Evolutionary conservation across 2,329 filamentous ascomycete genomes (phyloP).

Genomic region (Diaporthe citriasiana): DNA sequence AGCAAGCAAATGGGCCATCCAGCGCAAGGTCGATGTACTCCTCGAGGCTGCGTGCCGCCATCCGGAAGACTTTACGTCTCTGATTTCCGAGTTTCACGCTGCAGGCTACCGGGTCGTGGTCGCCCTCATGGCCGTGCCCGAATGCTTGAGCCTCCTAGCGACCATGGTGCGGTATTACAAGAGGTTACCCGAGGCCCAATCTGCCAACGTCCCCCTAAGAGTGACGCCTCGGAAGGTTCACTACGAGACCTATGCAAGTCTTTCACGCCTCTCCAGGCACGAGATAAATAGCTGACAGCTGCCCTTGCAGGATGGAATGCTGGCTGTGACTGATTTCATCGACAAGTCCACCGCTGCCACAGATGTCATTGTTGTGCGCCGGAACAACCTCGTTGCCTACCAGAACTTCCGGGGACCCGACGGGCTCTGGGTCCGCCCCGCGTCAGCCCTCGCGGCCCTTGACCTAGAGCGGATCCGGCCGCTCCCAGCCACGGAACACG

Average conservation of each 20-base stretch:
- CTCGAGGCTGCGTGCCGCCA: conserved; percentile 62
- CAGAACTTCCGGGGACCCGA: conserved; percentile 31
- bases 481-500: conserved; percentile 38
- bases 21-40: conserved; percentile 53
- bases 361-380: conserved; percentile 56
- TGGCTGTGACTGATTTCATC: conserved; percentile 54
- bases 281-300: neutral
- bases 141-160: conserved; percentile 58
- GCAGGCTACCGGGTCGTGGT: conserved; percentile 57
- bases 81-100: conserved; percentile 53
- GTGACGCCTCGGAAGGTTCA: conserved; percentile 61
- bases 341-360: conserved; percentile 52
- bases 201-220: conserved; percentile 54
- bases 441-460: conserved; percentile 39
- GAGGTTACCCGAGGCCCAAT: conserved; percentile 53
- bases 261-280: no score
- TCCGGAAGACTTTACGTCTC: conserved; percentile 56
- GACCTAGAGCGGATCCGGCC: conserved; percentile 42
- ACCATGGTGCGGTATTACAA: conserved; percentile 58
- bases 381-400: conserved; percentile 55
- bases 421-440: conserved; percentile 17
- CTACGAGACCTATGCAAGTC: conserved; percentile 57
- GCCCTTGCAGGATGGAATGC: conserved; percentile 49
- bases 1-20: conserved; percentile 54
- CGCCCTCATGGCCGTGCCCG: conserved; percentile 59